Base-by-base conservation (phyloP, 2,329 filamentous ascomycete species). In the Daldinia eschscholtzii region DNA sequence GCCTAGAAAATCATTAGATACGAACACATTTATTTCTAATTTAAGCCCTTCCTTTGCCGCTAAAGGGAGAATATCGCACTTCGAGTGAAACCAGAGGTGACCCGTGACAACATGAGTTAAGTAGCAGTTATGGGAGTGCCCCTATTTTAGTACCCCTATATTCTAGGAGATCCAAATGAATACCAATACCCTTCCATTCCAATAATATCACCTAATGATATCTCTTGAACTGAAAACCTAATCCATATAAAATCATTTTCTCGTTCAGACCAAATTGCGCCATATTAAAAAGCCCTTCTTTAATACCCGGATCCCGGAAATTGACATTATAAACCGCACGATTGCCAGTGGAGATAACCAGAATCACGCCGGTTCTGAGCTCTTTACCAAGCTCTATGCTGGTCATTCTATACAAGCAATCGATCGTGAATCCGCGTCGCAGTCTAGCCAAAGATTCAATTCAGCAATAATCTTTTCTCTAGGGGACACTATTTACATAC, bases 181-280 rank as follows among this genome's bases (percentile, higher is more conserved):
- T 33, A 41, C n/a, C 41, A 2, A 9, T 15, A n/a, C 35, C 28
- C 10, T 13, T 15, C 26, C 12, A n/a, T 23, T n/a, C 2, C 18
- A 35, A n/a, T 4, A 48, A n/a, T n/a, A n/a, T 12, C 2, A 26
- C 3, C 26, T 48, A 39, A 20, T 48, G 2, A 33, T 26, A n/a
- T 35, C 18, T 60, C 23, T 35, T 56, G 18, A 72, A 72, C 12
- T 72, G 57, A 35, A 72, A 72, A 0, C 39, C 65, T 13, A 72
- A 15, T 26, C 68, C 65, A 42, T 70, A 72, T 18, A 72, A 2
- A 15, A 72, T 65, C 70, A 72, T 72, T 26, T 57, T 68, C n/a
- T 67, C 70, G 1, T 67, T 23, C 9, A 72, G 18, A 0, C 70
- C 68, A 5, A 67, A 57, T 10, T 10, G 41, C 3, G 68, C 60